A percentile compares a stretch with the other conserved stretches of the same genome.
Conservation (phyloP, 1,284 basidiomycete species). For the Cryptococcus jaspeensis region DNA sequence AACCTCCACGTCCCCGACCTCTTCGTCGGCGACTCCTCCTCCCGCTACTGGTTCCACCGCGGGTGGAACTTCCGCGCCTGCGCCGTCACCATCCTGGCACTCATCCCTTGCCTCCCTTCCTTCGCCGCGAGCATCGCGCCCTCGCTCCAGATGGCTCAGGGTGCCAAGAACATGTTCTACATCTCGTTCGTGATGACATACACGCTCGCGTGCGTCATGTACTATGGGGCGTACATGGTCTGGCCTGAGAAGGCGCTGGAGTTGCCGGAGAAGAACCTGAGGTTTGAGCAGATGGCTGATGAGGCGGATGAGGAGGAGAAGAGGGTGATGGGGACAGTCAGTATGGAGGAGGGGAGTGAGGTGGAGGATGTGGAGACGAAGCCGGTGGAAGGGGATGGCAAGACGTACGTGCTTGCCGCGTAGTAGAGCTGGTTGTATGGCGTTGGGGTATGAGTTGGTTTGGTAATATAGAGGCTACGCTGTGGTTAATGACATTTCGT, state of each 20-base stretch:
- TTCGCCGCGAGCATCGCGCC: slow-evolving; percentile 17
- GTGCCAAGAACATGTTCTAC: slow-evolving; percentile 17
- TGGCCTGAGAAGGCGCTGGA: slow-evolving; percentile 18
- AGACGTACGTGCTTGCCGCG: no score
- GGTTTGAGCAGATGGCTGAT: slow-evolving; percentile 14
- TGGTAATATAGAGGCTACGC: no score
- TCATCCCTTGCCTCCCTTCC: slow-evolving; percentile 19
- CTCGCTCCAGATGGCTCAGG: slow-evolving; percentile 4
- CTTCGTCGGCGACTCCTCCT: no score
- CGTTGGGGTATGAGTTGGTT: no score
- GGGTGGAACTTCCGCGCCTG: slow-evolving; percentile 14
- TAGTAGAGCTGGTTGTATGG: no score
- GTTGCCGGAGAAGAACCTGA: slow-evolving; percentile 3
- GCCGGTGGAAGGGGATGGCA: no score
- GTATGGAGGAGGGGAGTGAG: no score
- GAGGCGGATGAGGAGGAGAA: slow-evolving; percentile 16
- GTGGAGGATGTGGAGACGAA: no score
- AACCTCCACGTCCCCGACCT: no score
- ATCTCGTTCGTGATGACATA: slow-evolving; percentile 21
- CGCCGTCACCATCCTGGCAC: slow-evolving; percentile 10
- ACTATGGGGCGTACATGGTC: slow-evolving; percentile 12
- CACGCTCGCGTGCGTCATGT: slow-evolving; percentile 8
- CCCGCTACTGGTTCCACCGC: no score
- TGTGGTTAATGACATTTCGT: no score
- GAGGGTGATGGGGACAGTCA: neutral